Conservation (phyloP, 2,329 filamentous ascomycete genomes). For the Fusarium kyushuense region DNA sequence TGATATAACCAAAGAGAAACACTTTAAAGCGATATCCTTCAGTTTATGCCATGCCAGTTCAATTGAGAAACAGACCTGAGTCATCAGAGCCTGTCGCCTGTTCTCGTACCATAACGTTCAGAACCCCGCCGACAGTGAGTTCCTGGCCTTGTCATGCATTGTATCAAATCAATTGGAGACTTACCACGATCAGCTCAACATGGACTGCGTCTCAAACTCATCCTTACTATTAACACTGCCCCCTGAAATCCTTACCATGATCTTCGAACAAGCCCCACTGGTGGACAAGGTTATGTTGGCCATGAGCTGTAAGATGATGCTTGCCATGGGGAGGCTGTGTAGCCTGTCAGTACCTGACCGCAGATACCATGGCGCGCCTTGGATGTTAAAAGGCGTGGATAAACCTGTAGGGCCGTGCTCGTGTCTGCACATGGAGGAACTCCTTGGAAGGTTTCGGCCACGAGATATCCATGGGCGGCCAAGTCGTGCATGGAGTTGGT, state of each 20-base stretch:
- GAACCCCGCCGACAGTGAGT: constrained; percentile 28
- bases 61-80: constrained; percentile 12
- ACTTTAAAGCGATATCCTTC: background rate
- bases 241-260: constrained; percentile 45
- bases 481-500: constrained; percentile 37
- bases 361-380: constrained; percentile 16
- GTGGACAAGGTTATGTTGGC: constrained; percentile 37
- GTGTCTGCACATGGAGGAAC: constrained; percentile 25
- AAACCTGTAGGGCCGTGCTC: background rate
- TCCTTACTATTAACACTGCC: constrained; percentile 42
- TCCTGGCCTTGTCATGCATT: background rate
- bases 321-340: constrained; percentile 34
- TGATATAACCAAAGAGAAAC: background rate
- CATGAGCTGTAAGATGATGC: constrained; percentile 41
- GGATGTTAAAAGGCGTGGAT: background rate
- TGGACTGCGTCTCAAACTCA: background rate
- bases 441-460: constrained; percentile 35
- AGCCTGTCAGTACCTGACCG: constrained; percentile 35
- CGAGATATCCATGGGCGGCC: constrained; percentile 26
- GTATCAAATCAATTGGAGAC: background rate
- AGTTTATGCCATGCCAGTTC: constrained; percentile 16
- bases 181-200: constrained; percentile 19
- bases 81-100: constrained; percentile 1
- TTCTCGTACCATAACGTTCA: constrained; percentile 11
- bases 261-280: constrained; percentile 32